These are phyloP conservation scores for Nitzschia sp. DNA, from an alignment of 108 stramenopile genomes.

Conservation along the genomic window DNA sequence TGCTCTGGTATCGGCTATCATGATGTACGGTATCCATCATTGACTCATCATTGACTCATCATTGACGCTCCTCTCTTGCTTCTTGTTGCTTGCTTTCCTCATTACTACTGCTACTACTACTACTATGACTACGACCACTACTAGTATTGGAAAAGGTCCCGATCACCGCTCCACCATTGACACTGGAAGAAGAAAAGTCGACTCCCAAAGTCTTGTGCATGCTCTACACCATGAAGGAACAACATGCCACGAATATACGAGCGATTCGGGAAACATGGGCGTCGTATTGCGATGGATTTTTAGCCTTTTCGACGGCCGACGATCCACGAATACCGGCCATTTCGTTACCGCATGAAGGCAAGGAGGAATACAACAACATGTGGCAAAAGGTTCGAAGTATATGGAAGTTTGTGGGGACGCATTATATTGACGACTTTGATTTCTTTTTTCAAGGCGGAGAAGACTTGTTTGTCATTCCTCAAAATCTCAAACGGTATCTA, in stretches of 20 bases:
- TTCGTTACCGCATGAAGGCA: conserved; percentile 57
- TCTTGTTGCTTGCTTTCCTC: no score
- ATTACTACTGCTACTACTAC: no score
- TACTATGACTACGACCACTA: no score
- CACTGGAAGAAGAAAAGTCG: background rate
- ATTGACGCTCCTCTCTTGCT: background rate
- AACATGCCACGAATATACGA: conserved; percentile 42
- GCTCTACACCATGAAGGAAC: conserved; percentile 69
- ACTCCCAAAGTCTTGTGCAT: conserved; percentile 69
- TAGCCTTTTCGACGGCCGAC: conserved; percentile 58
- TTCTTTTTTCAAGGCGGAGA: conserved; percentile 93
- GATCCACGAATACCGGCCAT: conserved; percentile 57
- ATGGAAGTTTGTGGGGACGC: conserved; percentile 82
- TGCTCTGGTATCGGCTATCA: no score
- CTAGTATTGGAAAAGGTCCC: conserved; percentile 25
- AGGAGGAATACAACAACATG: conserved; percentile 49
- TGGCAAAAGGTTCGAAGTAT: conserved; percentile 56
- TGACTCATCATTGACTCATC: background rate
- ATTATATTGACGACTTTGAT: conserved; percentile 88
- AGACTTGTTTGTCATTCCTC: conserved; percentile 87
- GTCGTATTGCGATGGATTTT: conserved; percentile 74
- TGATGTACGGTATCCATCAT: background rate
- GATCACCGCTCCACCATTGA: conserved; percentile 24
- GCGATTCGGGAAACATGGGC: conserved; percentile 80
- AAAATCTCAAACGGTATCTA: conserved; percentile 82